Evolutionary conservation across 768 basidiomycete species (phyloP), one percentile per base, ranked within the genome.

Genomic region (Sarcodon aspratus): DNA sequence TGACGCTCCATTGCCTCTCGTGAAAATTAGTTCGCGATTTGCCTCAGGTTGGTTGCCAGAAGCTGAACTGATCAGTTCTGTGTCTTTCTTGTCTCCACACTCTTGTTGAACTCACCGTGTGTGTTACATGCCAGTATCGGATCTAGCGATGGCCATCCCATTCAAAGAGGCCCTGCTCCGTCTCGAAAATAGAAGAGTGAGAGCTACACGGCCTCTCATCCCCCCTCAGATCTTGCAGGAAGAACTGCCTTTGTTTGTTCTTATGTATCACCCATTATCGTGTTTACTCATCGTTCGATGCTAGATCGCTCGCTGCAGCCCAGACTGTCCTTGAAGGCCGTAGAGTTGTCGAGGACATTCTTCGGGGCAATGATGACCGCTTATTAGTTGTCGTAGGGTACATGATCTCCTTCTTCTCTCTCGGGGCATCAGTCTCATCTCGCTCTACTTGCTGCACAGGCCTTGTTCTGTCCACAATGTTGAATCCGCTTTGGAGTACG

Each of bases 391-490:
- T 96, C 15, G 86, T 96, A 49, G 88, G 90, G 87, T 88, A 61
- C 48, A 79, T 64, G 17, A 34, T 0, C 21, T 34, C 31, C 37
- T 7, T 32, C 36, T 48, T 44, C 31, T 27, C 15, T 35, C 37
- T 36, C 9, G 11, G 46, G n/a, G 35, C 36, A 34, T 48, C 47
- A 27, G 40, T 33, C 46, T 46, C 11, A 18, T 3, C 13, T 12
- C 38, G 36, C 34, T 49, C 10, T 11, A 18, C 18, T 44, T 34
- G 18, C 35, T 13, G 21, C 33, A 6, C 36, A 84, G 94, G 2
- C 95, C 95, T 4, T 99, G 95, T 67, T 97, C 94, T 0, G 90
- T 99, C 1, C 89, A 99, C 67, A 83, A 93, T 60, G 76, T 83
- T 46, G 79, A 86, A 38, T 81, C 88, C 35, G 94, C 91, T 8